Evolutionary conservation across 345 rosid genomes (phyloP).

Genomic region (Pistacia vera): DNA sequence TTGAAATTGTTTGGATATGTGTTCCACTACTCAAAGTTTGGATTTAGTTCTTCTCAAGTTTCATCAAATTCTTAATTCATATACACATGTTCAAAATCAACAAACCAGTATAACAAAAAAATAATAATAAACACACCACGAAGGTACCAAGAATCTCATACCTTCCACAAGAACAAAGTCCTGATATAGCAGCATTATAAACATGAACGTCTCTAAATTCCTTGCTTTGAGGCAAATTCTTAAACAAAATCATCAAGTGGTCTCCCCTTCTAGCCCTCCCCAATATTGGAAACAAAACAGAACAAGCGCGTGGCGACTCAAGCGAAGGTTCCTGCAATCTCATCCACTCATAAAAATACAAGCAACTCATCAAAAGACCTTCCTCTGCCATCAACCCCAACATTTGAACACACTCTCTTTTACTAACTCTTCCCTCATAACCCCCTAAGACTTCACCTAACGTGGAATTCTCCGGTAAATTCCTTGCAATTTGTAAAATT

Average conservation of each 20-base stretch:
- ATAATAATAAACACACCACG: not conserved
- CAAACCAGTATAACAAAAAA: not conserved
- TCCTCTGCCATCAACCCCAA: conserved; percentile 60
- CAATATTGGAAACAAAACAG: conserved; percentile 65
- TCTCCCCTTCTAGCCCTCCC: conserved; percentile 68
- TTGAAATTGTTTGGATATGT: not conserved
- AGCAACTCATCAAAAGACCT: conserved; percentile 50
- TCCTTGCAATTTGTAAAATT: conserved; percentile 55
- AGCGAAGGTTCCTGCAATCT: conserved; percentile 68
- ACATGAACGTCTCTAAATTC: conserved; percentile 68
- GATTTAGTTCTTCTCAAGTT: not conserved
- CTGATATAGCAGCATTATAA: conserved; percentile 79
- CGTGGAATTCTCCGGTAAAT: conserved; percentile 52
- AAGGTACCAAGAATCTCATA: conserved; percentile 16
- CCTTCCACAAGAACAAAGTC: conserved; percentile 65
- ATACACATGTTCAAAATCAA: not conserved
- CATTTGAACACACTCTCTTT: conserved; percentile 53
- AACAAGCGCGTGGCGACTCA: conserved; percentile 63
- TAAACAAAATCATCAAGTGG: conserved; percentile 51
- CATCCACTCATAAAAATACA: conserved; percentile 93
- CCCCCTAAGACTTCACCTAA: conserved; percentile 65
- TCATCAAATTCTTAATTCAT: not conserved
- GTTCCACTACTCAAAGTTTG: not conserved
- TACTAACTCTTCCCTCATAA: conserved; percentile 46
- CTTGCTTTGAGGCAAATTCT: conserved; percentile 59